Conservation (phyloP, 768 basidiomycete species). For the Lentinula aciculospora region DNA sequence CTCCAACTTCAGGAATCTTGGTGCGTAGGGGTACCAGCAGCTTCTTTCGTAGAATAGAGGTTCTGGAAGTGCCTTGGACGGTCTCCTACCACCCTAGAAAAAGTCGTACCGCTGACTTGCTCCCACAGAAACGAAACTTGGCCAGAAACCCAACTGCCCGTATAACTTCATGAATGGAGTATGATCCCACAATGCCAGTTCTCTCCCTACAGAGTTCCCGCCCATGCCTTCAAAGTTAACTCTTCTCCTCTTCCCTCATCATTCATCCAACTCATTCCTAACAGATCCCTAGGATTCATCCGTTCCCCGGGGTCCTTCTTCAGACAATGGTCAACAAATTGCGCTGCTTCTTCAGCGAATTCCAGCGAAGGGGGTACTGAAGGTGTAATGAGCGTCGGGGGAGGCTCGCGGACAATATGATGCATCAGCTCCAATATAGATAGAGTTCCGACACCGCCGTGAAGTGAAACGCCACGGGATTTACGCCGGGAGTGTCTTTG, state of each 20-base stretch:
- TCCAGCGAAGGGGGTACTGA: background rate
- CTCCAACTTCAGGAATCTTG: too few species aligned
- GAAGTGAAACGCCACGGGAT: constrained; percentile 68
- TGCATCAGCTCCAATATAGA: constrained; percentile 94
- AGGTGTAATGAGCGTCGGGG: constrained; percentile 65
- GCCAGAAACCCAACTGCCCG: too few species aligned
- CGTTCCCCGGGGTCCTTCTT: background rate
- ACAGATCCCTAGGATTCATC: background rate
- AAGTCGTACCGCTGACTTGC: too few species aligned
- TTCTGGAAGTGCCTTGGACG: too few species aligned
- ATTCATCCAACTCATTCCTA: background rate
- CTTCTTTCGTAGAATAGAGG: too few species aligned
- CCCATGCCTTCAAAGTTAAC: background rate
- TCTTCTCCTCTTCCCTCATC: background rate
- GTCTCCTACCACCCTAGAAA: too few species aligned
- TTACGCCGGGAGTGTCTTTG: constrained; percentile 35
- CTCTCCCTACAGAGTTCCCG: background rate
- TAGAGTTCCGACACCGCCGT: constrained; percentile 97
- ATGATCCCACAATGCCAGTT: background rate
- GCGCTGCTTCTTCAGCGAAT: background rate
- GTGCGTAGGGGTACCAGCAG: too few species aligned
- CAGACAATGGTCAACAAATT: background rate
- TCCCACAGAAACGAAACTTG: too few species aligned
- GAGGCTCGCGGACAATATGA: constrained; percentile 98
- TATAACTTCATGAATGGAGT: background rate